These are phyloP conservation scores for Backusella tuberculispora DNA, from an alignment of 192 early-diverging fungal genomes.

Conservation along the genomic window DNA sequence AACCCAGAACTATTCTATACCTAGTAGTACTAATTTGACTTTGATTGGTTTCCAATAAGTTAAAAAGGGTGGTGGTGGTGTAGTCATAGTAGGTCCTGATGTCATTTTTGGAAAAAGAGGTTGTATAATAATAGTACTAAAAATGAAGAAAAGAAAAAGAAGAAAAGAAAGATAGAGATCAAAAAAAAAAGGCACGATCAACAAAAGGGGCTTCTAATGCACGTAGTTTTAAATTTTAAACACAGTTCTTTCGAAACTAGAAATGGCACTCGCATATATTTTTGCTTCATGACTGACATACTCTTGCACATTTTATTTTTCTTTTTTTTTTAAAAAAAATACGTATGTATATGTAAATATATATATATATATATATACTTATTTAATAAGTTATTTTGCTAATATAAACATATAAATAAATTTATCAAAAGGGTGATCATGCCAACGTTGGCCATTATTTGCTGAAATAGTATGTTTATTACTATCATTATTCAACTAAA, in stretches of 20 bases:
- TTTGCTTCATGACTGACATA: no score
- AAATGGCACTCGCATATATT: no score
- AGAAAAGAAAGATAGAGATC: not conserved
- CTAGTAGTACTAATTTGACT: constrained; percentile 93
- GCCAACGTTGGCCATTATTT: no score
- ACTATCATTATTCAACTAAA: no score
- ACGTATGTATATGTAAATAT: no score
- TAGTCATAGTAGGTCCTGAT: not conserved
- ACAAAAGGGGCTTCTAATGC: constrained; percentile 3
- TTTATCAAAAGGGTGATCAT: no score
- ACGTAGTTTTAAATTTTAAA: constrained; percentile 14
- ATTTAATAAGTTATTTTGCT: no score
- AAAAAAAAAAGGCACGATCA: not conserved
- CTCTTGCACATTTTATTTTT: no score
- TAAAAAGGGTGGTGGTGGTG: constrained; percentile 7
- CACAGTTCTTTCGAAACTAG: not conserved
- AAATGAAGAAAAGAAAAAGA: not conserved
- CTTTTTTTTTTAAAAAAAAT: no score
- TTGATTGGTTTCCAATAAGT: constrained; percentile 74
- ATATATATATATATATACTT: no score
- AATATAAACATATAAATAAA: no score
- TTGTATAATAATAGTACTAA: not conserved
- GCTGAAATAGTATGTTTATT: no score
- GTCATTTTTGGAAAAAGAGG: not conserved
- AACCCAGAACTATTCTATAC: constrained; percentile 32